Evolutionary conservation across 2,329 filamentous ascomycete genomes (phyloP).

Genomic region (Sordariomycetes sp.): DNA sequence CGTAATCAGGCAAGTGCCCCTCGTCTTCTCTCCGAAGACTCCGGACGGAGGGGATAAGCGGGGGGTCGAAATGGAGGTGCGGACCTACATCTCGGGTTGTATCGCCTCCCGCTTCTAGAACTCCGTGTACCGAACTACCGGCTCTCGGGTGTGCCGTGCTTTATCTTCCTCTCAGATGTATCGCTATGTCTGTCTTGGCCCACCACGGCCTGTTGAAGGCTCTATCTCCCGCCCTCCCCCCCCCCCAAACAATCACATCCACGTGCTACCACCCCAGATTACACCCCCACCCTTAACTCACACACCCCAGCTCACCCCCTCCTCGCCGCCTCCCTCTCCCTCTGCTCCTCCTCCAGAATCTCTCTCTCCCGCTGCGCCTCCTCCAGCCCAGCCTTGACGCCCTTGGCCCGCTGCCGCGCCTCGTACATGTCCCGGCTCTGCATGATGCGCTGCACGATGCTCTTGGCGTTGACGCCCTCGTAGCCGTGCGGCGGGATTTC

Average conservation of each 20-base stretch:
- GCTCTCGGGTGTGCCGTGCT: background rate
- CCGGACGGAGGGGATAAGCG: too few species aligned
- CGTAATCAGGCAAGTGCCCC: background rate
- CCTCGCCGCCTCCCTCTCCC: slow-evolving; percentile 28
- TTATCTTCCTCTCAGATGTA: background rate
- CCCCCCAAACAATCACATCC: background rate
- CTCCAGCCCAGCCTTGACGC: slow-evolving; percentile 71
- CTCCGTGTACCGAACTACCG: too few species aligned
- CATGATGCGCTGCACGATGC: slow-evolving; percentile 86
- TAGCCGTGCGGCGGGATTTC: slow-evolving; percentile 70
- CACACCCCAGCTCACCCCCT: background rate
- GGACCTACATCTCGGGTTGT: too few species aligned
- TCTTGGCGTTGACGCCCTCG: slow-evolving; percentile 76
- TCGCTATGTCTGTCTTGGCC: background rate
- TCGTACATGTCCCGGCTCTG: slow-evolving; percentile 80
- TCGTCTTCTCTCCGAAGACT: background rate
- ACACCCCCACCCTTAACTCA: background rate
- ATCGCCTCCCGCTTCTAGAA: too few species aligned
- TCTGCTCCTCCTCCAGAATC: slow-evolving; percentile 45
- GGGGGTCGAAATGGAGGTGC: too few species aligned
- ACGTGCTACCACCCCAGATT: background rate
- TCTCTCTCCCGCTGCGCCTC: slow-evolving; percentile 49
- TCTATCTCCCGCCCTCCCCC: too few species aligned
- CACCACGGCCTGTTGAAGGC: slow-evolving; percentile 2
- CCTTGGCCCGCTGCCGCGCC: slow-evolving; percentile 80